Evolutionary conservation across 2,329 filamentous ascomycete species (phyloP).

Genomic region (Plenodomus lindquistii): DNA sequence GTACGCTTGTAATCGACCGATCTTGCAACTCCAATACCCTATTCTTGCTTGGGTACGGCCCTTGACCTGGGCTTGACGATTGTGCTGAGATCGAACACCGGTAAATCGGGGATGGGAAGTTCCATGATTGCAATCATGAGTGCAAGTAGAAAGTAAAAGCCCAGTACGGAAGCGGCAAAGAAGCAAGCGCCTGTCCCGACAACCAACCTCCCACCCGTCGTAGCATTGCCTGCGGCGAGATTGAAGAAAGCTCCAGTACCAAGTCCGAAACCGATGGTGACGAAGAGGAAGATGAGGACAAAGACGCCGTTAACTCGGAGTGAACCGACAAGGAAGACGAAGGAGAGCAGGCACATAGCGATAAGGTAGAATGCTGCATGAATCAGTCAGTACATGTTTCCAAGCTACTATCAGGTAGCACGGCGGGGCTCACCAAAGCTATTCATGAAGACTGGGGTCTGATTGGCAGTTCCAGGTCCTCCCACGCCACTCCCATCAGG

Average conservation of each 20-base stretch:
- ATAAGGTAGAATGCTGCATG: conserved; percentile 14
- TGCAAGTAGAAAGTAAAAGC: conserved; percentile 18
- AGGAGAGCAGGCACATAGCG: conserved; percentile 18
- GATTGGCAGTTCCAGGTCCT: conserved; percentile 13
- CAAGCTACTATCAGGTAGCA: background rate
- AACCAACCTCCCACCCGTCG: conserved; percentile 6
- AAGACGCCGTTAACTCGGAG: conserved; percentile 19
- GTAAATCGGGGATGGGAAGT: conserved; percentile 16
- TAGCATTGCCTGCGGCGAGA: conserved; percentile 8
- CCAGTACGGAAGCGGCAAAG: conserved; percentile 14
- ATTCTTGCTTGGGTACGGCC: conserved; percentile 13
- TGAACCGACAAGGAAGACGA: conserved; percentile 20
- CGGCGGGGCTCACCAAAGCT: conserved; percentile 12
- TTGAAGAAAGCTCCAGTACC: conserved; percentile 20
- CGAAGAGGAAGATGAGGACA: conserved; percentile 18
- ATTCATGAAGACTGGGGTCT: conserved; percentile 11
- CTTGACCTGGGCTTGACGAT: conserved; percentile 12
- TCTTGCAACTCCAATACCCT: background rate
- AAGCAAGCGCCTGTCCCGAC: conserved; percentile 17
- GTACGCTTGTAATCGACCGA: too few relatives aligned
- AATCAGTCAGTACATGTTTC: background rate
- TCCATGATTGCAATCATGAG: conserved; percentile 19
- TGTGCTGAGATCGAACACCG: conserved; percentile 16
- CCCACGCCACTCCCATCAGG: conserved; percentile 18
- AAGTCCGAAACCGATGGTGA: conserved; percentile 18